Evolutionary conservation across 805 yeast genomes (phyloP).

Genomic region (Spathaspora gorwiae): DNA sequence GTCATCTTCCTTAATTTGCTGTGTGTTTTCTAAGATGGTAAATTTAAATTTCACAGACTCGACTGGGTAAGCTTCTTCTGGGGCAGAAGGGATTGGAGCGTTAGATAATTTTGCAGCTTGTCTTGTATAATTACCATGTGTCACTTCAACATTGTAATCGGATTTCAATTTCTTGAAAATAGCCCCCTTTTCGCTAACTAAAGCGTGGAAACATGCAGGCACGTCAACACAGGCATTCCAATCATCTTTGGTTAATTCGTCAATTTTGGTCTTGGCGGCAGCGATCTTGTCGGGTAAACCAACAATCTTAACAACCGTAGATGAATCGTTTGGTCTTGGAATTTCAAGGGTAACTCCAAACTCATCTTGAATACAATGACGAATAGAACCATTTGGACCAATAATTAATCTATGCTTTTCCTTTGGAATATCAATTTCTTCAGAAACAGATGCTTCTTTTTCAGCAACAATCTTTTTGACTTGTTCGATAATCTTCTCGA

Average conservation of each 20-base stretch:
- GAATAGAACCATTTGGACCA: slow-evolving; percentile 76
- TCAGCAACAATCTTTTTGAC: slow-evolving; percentile 60
- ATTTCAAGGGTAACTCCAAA: slow-evolving; percentile 59
- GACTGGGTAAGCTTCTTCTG: slow-evolving; percentile 41
- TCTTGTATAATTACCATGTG: slow-evolving; percentile 48
- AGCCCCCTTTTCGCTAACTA: slow-evolving; percentile 65
- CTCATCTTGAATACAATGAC: slow-evolving; percentile 68
- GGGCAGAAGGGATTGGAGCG: slow-evolving; percentile 41
- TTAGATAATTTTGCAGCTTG: slow-evolving; percentile 49
- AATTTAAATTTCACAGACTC: slow-evolving; percentile 38
- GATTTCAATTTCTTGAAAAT: slow-evolving; percentile 50
- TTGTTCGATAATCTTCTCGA: slow-evolving; percentile 59
- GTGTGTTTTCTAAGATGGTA: slow-evolving; percentile 35
- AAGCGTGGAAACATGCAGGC: slow-evolving; percentile 55
- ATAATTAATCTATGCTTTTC: slow-evolving; percentile 71
- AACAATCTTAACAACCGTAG: slow-evolving; percentile 48
- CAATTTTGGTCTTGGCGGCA: slow-evolving; percentile 58
- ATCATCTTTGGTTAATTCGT: slow-evolving; percentile 56
- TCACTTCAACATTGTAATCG: slow-evolving; percentile 54
- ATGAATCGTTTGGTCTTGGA: slow-evolving; percentile 55
- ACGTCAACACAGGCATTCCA: slow-evolving; percentile 51
- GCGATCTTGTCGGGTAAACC: slow-evolving; percentile 68
- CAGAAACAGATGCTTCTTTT: slow-evolving; percentile 55
- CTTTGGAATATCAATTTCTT: slow-evolving; percentile 55
- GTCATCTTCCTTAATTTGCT: slow-evolving; percentile 14